A percentile compares a stretch with the other conserved stretches of the same genome.
Evolutionary conservation across 2,329 filamentous ascomycete genomes (phyloP).

Genomic region (Claviceps purpurea): DNA sequence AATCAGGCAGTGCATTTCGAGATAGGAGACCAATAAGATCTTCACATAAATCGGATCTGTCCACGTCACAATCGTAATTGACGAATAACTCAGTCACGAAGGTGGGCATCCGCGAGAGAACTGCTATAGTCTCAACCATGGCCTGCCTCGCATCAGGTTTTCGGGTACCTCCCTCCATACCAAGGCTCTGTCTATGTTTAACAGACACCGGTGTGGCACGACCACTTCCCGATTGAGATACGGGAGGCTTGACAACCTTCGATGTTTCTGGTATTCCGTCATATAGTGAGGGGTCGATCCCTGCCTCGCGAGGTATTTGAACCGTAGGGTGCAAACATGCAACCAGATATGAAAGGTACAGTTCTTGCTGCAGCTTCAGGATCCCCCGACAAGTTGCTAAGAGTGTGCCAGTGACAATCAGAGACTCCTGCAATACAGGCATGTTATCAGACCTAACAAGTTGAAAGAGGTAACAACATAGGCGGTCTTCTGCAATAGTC

Average conservation of each 20-base stretch:
- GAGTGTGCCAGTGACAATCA: constrained; percentile 83
- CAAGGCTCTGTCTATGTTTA: constrained; percentile 83
- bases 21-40: constrained; percentile 89
- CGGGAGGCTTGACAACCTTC: constrained; percentile 65
- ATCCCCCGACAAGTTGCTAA: constrained; percentile 82
- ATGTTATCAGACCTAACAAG: constrained; percentile 93
- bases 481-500: constrained; percentile 75
- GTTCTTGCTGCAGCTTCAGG: constrained; percentile 88
- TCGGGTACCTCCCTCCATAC: constrained; percentile 78
- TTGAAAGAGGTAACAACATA: constrained; percentile 92
- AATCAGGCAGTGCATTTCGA: constrained; percentile 89
- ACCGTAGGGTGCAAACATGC: constrained; percentile 89
- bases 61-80: constrained; percentile 94
- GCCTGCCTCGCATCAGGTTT: constrained; percentile 94
- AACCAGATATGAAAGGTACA: constrained; percentile 88
- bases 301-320: constrained; percentile 79
- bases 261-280: constrained; percentile 86
- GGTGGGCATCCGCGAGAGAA: constrained; percentile 79
- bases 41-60: constrained; percentile 83
- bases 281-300: constrained; percentile 84
- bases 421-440: constrained; percentile 81
- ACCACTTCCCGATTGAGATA: constrained; percentile 64
- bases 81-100: constrained; percentile 94
- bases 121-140: constrained; percentile 94
- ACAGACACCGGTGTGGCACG: constrained; percentile 81